Evolutionary conservation across 23 red algal species (phyloP), one percentile per base, ranked within the genome.

Genomic region (Gracilaria gracilis): DNA sequence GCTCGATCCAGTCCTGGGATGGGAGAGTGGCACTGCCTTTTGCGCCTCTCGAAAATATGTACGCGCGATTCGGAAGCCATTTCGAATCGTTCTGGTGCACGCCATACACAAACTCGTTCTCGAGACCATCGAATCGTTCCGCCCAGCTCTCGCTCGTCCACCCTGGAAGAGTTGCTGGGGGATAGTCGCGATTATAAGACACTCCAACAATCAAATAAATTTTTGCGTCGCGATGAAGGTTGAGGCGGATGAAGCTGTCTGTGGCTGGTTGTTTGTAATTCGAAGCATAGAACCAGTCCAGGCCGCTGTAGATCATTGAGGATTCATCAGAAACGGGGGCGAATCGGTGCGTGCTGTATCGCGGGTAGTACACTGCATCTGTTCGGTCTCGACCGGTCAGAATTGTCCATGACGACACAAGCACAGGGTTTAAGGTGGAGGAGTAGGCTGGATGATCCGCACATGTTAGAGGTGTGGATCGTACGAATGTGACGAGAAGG

Each of bases 211-310:
- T 35, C 16, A 90, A 23, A 75, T 53, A 90, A 4, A 80, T 57
- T 37, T 49, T 80, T 25, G 71, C 87, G 23, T 35, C 34, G 12
- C 87, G 42, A 67, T 90, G 54, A 37, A 90, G 54, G 55, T 90
- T 53, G 28, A 90, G 75, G 20, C 64, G 54, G 44, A 90, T 51
- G 62, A 79, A 77, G 14, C 61, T 58, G 11, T 64, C 74, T 23
- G 42, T 74, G 9, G 27, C 37, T 23, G 32, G 42, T 13, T 71
- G 64, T 16, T 57, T 34, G 31, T 33, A 57, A 16, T 62, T 37
- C 7, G 42, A 90, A 77, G 72, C 72, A 11, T 74, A 67, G 46
- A 90, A 90, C 38, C 67, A 80, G 75, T 90, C 71, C 16, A 90
- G 31, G 4, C 57, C 74, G 7, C 55, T 34, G 82, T 86, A 86